Percentiles rank a stretch among this genome's conserved stretches.
Conservation (phyloP, 176 grass and related monocot species). For the Ensete glaucum region DNA sequence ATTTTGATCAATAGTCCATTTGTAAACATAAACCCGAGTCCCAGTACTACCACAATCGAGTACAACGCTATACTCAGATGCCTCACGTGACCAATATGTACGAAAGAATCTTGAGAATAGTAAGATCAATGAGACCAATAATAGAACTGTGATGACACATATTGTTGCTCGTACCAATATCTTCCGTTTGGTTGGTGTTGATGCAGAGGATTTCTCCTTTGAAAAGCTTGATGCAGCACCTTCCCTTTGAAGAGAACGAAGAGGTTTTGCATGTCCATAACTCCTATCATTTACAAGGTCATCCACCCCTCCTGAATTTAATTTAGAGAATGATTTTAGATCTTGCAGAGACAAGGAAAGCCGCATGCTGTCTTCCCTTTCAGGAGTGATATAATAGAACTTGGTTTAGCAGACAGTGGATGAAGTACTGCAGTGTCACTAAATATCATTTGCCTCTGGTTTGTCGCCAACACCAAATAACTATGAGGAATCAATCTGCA, state of each 20-base stretch:
- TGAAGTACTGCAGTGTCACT: not conserved
- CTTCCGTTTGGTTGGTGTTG: slow-evolving; percentile 72
- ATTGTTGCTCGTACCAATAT: slow-evolving; percentile 48
- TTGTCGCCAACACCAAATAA: not conserved
- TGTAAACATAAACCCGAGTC: slow-evolving; percentile 83
- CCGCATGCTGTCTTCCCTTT: slow-evolving; percentile 36
- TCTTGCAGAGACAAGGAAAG: slow-evolving; percentile 87
- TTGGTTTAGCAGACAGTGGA: not conserved
- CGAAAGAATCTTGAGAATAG: slow-evolving; percentile 61
- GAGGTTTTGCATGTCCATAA: slow-evolving; percentile 44
- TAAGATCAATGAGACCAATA: slow-evolving; percentile 49
- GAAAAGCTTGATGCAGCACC: slow-evolving; percentile 63
- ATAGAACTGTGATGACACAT: slow-evolving; percentile 31
- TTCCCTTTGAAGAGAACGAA: slow-evolving; percentile 63
- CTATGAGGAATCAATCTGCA: not conserved
- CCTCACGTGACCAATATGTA: slow-evolving; percentile 55
- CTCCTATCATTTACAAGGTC: slow-evolving; percentile 42
- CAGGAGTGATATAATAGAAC: not conserved
- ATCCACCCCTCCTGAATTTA: slow-evolving; percentile 44
- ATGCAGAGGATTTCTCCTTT: slow-evolving; percentile 73
- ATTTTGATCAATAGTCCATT: slow-evolving; percentile 66
- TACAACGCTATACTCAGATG: slow-evolving; percentile 85
- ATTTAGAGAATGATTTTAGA: slow-evolving; percentile 58
- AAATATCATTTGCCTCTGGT: slow-evolving; percentile 9
- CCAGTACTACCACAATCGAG: slow-evolving; percentile 96